Percentiles rank a stretch among this genome's conserved stretches.
phyloP scores from a whole-genome alignment of 1,139 yeast species.

The Candida sp. region DNA sequence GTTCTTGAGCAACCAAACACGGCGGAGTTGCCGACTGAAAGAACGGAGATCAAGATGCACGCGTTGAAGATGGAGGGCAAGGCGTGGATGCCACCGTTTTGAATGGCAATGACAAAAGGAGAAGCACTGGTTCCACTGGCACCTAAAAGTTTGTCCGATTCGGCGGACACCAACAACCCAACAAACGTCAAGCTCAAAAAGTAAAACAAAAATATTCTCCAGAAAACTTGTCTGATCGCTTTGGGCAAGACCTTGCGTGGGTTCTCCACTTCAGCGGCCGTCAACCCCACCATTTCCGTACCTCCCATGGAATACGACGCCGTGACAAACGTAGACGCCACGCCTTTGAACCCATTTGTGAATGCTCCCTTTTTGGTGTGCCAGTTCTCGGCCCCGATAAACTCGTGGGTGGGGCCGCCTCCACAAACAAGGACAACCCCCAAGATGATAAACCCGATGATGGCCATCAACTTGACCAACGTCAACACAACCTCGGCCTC shows the following conservation, averaged over 20 bases:
- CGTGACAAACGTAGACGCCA: slow-evolving; percentile 44
- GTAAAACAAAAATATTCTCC: slow-evolving; percentile 47
- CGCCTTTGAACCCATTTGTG: slow-evolving; percentile 47
- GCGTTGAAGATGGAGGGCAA: slow-evolving; percentile 51
- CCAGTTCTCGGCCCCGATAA: slow-evolving; percentile 69
- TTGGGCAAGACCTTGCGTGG: slow-evolving; percentile 42
- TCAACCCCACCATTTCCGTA: slow-evolving; percentile 53
- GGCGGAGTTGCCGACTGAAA: slow-evolving; percentile 50
- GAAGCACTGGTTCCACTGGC: slow-evolving; percentile 41
- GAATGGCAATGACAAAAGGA: slow-evolving; percentile 64
- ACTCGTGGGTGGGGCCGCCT: slow-evolving; percentile 67
- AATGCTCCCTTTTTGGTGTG: slow-evolving; percentile 56
- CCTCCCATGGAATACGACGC: slow-evolving; percentile 49
- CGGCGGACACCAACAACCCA: slow-evolving; percentile 40
- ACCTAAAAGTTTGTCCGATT: slow-evolving; percentile 36
- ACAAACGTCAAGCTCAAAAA: slow-evolving; percentile 42
- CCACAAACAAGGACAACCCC: slow-evolving; percentile 69
- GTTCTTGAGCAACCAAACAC: slow-evolving; percentile 51
- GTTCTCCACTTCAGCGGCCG: slow-evolving; percentile 42
- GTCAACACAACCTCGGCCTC: slow-evolving; percentile 74
- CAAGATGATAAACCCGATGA: slow-evolving; percentile 65
- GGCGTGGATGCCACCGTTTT: slow-evolving; percentile 51
- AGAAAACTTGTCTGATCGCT: slow-evolving; percentile 47
- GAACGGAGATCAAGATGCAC: slow-evolving; percentile 42
- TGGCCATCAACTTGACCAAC: slow-evolving; percentile 61